Evolutionary conservation across 306 rosid species (phyloP).

Genomic region (Rosa rugosa): DNA sequence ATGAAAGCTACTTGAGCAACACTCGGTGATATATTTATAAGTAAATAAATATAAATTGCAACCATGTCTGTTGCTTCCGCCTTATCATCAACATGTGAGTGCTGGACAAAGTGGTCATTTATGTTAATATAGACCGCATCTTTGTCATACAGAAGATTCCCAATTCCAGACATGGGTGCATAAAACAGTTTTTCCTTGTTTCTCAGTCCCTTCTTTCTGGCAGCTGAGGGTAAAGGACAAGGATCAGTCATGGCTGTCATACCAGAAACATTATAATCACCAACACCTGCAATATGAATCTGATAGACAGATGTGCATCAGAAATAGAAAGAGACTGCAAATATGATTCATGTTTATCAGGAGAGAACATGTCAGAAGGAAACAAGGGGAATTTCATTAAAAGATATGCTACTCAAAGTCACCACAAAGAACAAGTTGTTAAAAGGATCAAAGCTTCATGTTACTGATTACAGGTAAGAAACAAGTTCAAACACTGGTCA

Average conservation of each 20-base stretch:
- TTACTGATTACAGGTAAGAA: too few species aligned
- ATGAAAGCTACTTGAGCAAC: background rate
- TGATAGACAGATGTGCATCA: constrained; percentile 38
- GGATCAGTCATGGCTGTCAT: constrained; percentile 73
- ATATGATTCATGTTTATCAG: too few species aligned
- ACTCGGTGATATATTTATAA: too few species aligned
- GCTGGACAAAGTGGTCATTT: constrained; percentile 82
- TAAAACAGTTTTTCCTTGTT: constrained; percentile 83
- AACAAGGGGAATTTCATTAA: too few species aligned
- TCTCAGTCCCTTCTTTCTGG: constrained; percentile 93
- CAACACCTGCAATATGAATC: constrained; percentile 97
- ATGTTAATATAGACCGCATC: constrained; percentile 91
- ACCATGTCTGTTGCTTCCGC: constrained; percentile 55
- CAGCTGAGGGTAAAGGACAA: constrained; percentile 96
- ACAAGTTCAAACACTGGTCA: too few species aligned
- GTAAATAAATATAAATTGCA: background rate
- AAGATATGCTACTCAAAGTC: too few species aligned
- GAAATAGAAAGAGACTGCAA: background rate
- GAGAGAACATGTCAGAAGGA: background rate
- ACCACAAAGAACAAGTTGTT: too few species aligned
- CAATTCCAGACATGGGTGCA: constrained; percentile 96
- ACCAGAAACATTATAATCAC: constrained; percentile 70
- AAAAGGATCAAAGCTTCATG: too few species aligned
- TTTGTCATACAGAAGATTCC: constrained; percentile 90
- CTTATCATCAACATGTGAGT: constrained; percentile 60